phyloP scores from a whole-genome alignment of 2,329 filamentous ascomycete species.

The Colletotrichum destructivum region DNA sequence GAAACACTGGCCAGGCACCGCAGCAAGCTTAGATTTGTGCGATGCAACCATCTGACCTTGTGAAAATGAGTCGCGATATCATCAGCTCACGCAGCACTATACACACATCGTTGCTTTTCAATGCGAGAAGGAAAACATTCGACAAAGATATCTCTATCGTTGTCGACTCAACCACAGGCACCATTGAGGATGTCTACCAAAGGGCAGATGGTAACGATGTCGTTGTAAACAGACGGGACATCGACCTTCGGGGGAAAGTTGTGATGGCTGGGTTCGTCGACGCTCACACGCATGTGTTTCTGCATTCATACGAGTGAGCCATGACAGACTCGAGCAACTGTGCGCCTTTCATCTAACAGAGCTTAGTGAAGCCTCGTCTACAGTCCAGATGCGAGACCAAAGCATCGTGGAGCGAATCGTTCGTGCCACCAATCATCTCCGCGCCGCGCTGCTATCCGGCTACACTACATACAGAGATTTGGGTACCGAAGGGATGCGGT shows the following conservation, averaged over 20 bases:
- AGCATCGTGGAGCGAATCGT: constrained; percentile 70
- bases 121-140: constrained; percentile 60
- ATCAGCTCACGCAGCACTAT: constrained; percentile 47
- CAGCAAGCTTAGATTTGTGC: not conserved
- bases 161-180: constrained; percentile 56
- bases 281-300: constrained; percentile 70
- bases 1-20: not conserved
- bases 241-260: constrained; percentile 68
- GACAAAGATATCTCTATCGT: constrained; percentile 59
- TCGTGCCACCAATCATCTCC: constrained; percentile 67
- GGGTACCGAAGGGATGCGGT: constrained; percentile 66
- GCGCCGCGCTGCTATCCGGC: constrained; percentile 67
- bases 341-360: constrained; percentile 5
- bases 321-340: no score
- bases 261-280: constrained; percentile 69
- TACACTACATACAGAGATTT: constrained; percentile 73
- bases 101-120: constrained; percentile 64
- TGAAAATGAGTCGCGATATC: constrained; percentile 13
- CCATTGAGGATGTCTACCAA: constrained; percentile 55
- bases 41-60: not conserved
- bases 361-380: constrained; percentile 35
- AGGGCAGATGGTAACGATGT: constrained; percentile 46
- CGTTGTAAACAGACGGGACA: constrained; percentile 54
- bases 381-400: constrained; percentile 70
- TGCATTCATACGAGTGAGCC: constrained; percentile 62